A percentile compares a stretch with the other conserved stretches of the same genome.
Conservation (phyloP, 1,139 yeast species). For the Groenewaldozyma auringiensis region DNA sequence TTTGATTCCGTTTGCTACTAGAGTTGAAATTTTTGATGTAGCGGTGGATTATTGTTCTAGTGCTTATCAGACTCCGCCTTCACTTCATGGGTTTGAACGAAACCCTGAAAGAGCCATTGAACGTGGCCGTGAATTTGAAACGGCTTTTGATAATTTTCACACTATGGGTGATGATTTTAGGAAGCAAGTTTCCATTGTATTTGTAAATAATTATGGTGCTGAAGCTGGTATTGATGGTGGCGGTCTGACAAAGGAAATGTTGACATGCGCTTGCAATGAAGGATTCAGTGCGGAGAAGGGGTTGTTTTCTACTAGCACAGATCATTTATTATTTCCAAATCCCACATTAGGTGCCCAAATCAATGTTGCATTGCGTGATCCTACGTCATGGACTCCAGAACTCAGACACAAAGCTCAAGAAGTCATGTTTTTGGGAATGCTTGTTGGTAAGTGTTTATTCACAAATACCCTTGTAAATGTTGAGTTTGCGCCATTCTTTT, state of each 20-base stretch:
- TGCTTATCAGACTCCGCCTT: neutral
- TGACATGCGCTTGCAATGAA: constrained; percentile 63
- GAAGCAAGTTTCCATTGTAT: constrained; percentile 52
- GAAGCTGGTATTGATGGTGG: constrained; percentile 97
- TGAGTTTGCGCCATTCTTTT: constrained; percentile 78
- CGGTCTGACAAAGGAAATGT: constrained; percentile 85
- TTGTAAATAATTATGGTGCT: constrained; percentile 63
- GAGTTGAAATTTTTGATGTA: constrained; percentile 55
- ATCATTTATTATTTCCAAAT: constrained; percentile 67
- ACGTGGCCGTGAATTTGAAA: constrained; percentile 51
- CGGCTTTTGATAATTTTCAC: constrained; percentile 58
- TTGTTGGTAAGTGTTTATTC: constrained; percentile 86
- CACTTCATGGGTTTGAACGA: neutral
- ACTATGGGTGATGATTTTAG: constrained; percentile 49
- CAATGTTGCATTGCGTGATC: constrained; percentile 3
- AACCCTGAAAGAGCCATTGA: constrained; percentile 44
- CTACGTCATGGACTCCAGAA: constrained; percentile 17
- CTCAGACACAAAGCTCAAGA: constrained; percentile 34
- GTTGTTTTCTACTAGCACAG: constrained; percentile 47
- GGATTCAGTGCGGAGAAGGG: constrained; percentile 47
- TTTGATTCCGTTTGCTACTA: constrained; percentile 62
- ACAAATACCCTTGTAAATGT: constrained; percentile 77
- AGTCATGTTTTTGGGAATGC: constrained; percentile 62
- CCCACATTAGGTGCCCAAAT: constrained; percentile 42
- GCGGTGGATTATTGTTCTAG: constrained; percentile 46